A percentile compares a stretch with the other conserved stretches of the same genome.
Evolutionary conservation across 768 basidiomycete species (phyloP).

Genomic region (Lentinus brumalis): DNA sequence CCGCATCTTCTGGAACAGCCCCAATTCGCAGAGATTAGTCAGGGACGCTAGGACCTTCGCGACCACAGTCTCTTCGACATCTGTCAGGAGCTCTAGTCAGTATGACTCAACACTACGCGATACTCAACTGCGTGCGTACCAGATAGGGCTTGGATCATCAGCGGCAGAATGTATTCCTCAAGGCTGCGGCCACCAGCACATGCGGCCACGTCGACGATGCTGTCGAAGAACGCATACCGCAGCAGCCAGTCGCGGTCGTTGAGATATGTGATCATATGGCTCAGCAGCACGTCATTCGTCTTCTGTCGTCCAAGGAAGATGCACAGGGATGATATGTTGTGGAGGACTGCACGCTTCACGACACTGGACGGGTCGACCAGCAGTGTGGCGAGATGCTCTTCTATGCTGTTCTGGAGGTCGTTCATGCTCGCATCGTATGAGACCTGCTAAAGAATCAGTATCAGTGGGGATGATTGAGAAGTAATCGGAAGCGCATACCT

Average conservation of each 20-base stretch:
- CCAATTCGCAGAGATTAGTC: slow-evolving; percentile 86
- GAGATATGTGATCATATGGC: slow-evolving; percentile 81
- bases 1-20: slow-evolving; percentile 90
- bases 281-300: slow-evolving; percentile 93
- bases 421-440: slow-evolving; percentile 87
- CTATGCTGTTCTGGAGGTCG: slow-evolving; percentile 82
- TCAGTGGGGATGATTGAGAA: neutral
- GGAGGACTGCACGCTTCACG: slow-evolving; percentile 89
- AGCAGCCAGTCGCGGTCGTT: slow-evolving; percentile 94
- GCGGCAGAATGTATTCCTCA: slow-evolving; percentile 95
- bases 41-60: slow-evolving; percentile 87
- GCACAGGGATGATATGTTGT: slow-evolving; percentile 86
- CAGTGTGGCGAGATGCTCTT: slow-evolving; percentile 84
- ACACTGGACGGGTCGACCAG: slow-evolving; percentile 87
- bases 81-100: slow-evolving; percentile 42
- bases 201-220: slow-evolving; percentile 92
- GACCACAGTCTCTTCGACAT: slow-evolving; percentile 94
- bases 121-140: slow-evolving; percentile 47
- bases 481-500: slow-evolving; percentile 47
- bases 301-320: slow-evolving; percentile 91
- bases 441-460: slow-evolving; percentile 49
- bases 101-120: neutral
- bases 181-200: slow-evolving; percentile 89
- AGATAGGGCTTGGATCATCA: slow-evolving; percentile 94
- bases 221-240: slow-evolving; percentile 91